phyloP scores from a whole-genome alignment of 192 early-diverging fungal species.

The Linnemannia exigua region DNA sequence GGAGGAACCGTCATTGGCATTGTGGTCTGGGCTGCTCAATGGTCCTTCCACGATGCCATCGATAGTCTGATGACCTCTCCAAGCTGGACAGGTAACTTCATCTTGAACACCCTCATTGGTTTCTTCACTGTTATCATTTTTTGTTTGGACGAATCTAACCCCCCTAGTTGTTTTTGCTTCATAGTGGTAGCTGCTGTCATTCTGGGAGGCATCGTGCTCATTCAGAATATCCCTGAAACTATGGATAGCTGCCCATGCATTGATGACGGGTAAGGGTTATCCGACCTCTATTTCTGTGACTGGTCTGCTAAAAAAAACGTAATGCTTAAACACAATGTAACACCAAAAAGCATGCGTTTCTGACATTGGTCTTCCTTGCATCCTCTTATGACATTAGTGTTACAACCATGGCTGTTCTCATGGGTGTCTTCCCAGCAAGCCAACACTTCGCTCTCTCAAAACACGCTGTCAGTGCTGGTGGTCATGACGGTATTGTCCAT shows the following conservation, averaged over 20 bases:
- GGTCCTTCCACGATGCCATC: constrained; percentile 58
- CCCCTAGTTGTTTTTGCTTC: neutral
- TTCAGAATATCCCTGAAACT: constrained; percentile 69
- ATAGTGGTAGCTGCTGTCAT: constrained; percentile 27
- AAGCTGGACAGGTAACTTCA: constrained; percentile 48
- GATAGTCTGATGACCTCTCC: constrained; percentile 42
- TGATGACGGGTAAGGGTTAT: constrained; percentile 67
- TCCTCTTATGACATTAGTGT: constrained; percentile 16
- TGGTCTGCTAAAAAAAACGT: neutral
- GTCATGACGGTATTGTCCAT: constrained; percentile 40
- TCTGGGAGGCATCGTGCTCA: constrained; percentile 39
- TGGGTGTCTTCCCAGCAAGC: constrained; percentile 53
- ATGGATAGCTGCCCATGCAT: constrained; percentile 81
- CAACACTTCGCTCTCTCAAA: constrained; percentile 47
- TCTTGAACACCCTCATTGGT: neutral
- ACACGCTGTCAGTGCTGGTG: constrained; percentile 27
- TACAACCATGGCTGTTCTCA: constrained; percentile 51
- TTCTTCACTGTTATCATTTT: neutral
- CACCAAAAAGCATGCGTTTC: neutral
- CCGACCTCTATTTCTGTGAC: neutral
- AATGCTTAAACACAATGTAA: neutral
- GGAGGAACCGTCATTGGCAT: constrained; percentile 67
- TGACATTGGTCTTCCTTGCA: neutral
- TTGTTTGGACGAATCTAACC: neutral
- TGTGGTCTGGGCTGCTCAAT: constrained; percentile 69